Evolutionary conservation across 2,329 filamentous ascomycete species (phyloP).

Genomic region (Cladosporium oxysporum): DNA sequence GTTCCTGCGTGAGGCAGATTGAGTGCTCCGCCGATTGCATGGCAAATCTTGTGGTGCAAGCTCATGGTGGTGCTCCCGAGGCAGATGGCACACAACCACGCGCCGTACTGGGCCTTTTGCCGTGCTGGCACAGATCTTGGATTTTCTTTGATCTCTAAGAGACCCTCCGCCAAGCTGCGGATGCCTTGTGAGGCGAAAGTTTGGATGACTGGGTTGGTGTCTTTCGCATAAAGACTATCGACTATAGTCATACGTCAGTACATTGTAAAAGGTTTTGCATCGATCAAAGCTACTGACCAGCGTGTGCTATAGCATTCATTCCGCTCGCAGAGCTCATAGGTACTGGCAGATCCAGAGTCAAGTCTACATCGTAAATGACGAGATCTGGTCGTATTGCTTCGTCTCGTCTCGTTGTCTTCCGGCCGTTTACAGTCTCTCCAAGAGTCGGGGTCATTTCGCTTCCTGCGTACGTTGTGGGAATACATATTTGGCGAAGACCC

Average conservation of each 20-base stretch:
- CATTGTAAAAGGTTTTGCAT: not conserved
- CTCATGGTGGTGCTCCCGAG: conserved; percentile 63
- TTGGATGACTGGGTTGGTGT: not conserved
- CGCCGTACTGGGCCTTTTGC: conserved; percentile 59
- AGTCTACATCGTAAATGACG: not conserved
- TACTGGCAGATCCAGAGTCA: not conserved
- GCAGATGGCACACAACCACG: conserved; percentile 65
- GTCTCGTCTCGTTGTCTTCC: not conserved
- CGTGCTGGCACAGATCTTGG: conserved; percentile 44
- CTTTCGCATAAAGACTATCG: not conserved
- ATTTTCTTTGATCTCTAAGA: not conserved
- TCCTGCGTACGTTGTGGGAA: not conserved
- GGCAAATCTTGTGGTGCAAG: conserved; percentile 68
- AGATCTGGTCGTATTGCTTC: not conserved
- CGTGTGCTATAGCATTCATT: not conserved
- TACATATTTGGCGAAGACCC: not conserved
- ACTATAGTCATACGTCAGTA: not conserved
- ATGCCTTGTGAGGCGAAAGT: not conserved
- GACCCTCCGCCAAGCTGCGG: not conserved
- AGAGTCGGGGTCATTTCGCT: not conserved
- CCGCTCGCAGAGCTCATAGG: not conserved
- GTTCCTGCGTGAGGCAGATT: conserved; percentile 66
- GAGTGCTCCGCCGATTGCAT: conserved; percentile 64
- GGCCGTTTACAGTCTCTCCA: not conserved
- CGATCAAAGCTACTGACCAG: not conserved